Base-by-base conservation (phyloP, 495 filamentous ascomycete genomes). In the Penicillium malachiteum region DNA sequence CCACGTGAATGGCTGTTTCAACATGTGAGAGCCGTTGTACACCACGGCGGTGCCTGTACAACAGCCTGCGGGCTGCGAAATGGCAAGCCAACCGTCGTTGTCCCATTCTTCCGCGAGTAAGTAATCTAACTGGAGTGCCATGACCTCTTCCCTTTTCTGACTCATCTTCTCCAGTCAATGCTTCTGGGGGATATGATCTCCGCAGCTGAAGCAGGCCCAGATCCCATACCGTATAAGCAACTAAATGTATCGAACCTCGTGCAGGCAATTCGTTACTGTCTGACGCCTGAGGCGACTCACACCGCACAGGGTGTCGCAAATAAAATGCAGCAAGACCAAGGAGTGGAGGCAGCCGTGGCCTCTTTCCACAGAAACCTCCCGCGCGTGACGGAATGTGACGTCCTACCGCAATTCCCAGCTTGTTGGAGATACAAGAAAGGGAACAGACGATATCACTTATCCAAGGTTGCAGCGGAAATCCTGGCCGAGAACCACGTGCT, bases 121-220 rank as follows among this genome's bases (percentile, higher is more conserved):
- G 69, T 67, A 13, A 43, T 30, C 5, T 11, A 26, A 4, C 21
- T 26, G 21, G 21, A 26, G 21, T 26, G 2, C 21, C 21, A 26
- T 26, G 21, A 26, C 21, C 21, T 26, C 4, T 26, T 26, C 21
- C 21, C 21, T 0, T 11, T 9, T 13, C 21, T 30, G 17, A 42
- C n/a, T 14, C 7, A 42, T 17, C 3, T 18, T 5, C 10, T 5
- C n/a, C 18, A 67, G 56, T 59, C 90, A 94, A 68, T 78, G 81
- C 18, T 94, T 93, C 67, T 94, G 90, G 90, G 90, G 88, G 59
- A 73, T 2, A 90, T 90, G 84, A 76, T 91, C 13, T 54, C 59
- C 8, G 13, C 67, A 49, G 79, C 84, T 12, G 84, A 84, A n/a
- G 85, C 84, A 1, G 86, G 86, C 3, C 85, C 85, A 1, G 55